Conservation (phyloP, 768 basidiomycete species). For the Clavulina sp. region DNA sequence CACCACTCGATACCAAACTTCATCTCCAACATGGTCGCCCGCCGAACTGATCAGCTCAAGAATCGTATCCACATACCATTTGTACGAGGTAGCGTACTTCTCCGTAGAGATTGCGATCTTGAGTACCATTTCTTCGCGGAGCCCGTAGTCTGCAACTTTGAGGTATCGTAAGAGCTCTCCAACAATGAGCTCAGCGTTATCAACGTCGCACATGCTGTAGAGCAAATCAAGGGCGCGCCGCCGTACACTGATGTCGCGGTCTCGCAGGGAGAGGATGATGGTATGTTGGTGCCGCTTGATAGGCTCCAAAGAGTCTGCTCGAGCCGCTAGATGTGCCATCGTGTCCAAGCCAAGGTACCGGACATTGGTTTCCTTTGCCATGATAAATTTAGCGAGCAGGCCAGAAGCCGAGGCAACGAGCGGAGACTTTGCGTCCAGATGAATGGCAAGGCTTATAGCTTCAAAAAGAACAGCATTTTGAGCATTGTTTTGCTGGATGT, state of each 20-base stretch:
- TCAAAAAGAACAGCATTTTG: slow-evolving; percentile 98
- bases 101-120: slow-evolving; percentile 99
- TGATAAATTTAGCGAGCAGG: slow-evolving; percentile 87
- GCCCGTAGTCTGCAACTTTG: slow-evolving; percentile 86
- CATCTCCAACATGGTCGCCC: slow-evolving; percentile 96
- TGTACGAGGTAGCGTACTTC: slow-evolving; percentile 92
- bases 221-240: slow-evolving; percentile 86
- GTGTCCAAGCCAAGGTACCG: slow-evolving; percentile 94
- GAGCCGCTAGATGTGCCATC: slow-evolving; percentile 93
- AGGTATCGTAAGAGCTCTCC: slow-evolving; percentile 89
- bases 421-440: slow-evolving; percentile 78
- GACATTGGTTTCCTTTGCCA: slow-evolving; percentile 96
- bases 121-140: slow-evolving; percentile 96
- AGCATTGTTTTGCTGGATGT: slow-evolving; percentile 97
- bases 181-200: slow-evolving; percentile 90
- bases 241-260: slow-evolving; percentile 94
- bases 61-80: slow-evolving; percentile 99
- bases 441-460: slow-evolving; percentile 91
- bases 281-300: slow-evolving; percentile 94
- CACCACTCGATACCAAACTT: slow-evolving; percentile 98
- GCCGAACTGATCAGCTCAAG: slow-evolving; percentile 89
- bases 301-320: slow-evolving; percentile 75
- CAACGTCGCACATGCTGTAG: slow-evolving; percentile 98
- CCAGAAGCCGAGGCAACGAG: slow-evolving; percentile 78
- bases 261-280: slow-evolving; percentile 84